Evolutionary conservation across 140 eudicot species (phyloP).

Genomic region (Oenanthe javanica): DNA sequence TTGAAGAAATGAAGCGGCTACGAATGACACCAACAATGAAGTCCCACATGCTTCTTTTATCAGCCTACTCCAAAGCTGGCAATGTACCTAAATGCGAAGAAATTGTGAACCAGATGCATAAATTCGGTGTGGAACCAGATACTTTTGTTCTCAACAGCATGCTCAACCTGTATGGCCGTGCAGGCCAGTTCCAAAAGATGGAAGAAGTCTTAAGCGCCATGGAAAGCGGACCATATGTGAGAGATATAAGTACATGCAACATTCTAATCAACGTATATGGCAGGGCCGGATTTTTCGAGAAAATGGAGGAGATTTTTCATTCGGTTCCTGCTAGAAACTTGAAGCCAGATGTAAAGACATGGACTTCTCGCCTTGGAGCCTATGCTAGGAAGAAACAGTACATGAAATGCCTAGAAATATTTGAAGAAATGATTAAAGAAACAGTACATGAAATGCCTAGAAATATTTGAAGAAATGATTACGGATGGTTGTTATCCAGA

Average conservation of each 20-base stretch:
- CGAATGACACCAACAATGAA: constrained; percentile 85
- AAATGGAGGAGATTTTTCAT: constrained; percentile 72
- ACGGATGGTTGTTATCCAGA: constrained; percentile 83
- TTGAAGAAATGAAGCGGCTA: constrained; percentile 66
- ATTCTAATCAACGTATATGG: constrained; percentile 82
- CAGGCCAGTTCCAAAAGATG: constrained; percentile 81
- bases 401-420: constrained; percentile 56
- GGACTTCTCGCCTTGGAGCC: constrained; percentile 91
- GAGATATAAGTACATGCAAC: constrained; percentile 87
- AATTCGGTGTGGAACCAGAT: constrained; percentile 66
- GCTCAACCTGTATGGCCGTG: constrained; percentile 69
- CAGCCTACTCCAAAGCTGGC: constrained; percentile 71
- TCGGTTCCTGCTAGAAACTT: constrained; percentile 38
- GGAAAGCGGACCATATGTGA: constrained; percentile 44
- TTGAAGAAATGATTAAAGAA: constrained; percentile 89
- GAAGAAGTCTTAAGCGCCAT: constrained; percentile 70
- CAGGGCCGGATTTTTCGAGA: constrained; percentile 68
- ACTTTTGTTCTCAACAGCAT: constrained; percentile 72
- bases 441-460: constrained; percentile 52
- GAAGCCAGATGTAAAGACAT: constrained; percentile 68
- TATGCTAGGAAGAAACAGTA: constrained; percentile 84
- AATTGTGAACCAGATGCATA: constrained; percentile 60
- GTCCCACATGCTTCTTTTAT: constrained; percentile 84
- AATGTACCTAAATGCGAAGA: constrained; percentile 70
- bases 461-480: constrained; percentile 85